These are phyloP conservation scores for Tylopilus balloui DNA, from an alignment of 768 basidiomycete genomes.

Conservation along the genomic window DNA sequence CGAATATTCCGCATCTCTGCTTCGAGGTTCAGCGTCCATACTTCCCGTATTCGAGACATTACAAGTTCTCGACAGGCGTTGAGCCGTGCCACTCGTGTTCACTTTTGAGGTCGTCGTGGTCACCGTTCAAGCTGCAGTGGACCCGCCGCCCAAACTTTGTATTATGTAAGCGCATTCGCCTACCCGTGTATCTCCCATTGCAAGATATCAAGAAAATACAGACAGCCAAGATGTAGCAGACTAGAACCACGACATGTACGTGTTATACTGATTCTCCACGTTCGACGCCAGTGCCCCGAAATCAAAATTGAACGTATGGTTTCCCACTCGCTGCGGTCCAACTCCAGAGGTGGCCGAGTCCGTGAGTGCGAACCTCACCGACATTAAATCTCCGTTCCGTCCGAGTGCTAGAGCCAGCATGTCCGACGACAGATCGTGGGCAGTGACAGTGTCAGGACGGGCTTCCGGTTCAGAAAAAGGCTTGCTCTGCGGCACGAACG, in stretches of 20 bases:
- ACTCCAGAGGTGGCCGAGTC: constrained; percentile 19
- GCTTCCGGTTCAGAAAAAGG: constrained; percentile 13
- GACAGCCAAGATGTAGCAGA: constrained; percentile 10
- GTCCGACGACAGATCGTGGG: constrained; percentile 31
- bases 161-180: constrained; percentile 29
- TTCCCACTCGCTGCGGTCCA: constrained; percentile 41
- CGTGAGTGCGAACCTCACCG: constrained; percentile 15
- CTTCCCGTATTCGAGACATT: constrained; percentile 88
- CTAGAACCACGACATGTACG: constrained; percentile 68
- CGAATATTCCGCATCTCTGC: constrained; percentile 87
- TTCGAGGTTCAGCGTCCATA: constrained; percentile 93
- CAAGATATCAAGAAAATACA: constrained; percentile 20
- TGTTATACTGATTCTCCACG: constrained; percentile 51
- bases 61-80: constrained; percentile 3
- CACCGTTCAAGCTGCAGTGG: constrained; percentile 4
- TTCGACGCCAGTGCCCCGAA: constrained; percentile 54
- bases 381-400: constrained; percentile 24
- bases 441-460: constrained; percentile 16
- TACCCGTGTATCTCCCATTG: constrained; percentile 1
- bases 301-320: constrained; percentile 58
- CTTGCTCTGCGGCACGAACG: constrained; percentile 21
- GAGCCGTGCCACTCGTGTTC: background rate
- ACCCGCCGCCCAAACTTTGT: constrained; percentile 14
- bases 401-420: constrained; percentile 31
- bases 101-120: constrained; percentile 21